Base-by-base conservation (phyloP, 2,329 filamentous ascomycete species). In the Geosmithia putterillii region DNA sequence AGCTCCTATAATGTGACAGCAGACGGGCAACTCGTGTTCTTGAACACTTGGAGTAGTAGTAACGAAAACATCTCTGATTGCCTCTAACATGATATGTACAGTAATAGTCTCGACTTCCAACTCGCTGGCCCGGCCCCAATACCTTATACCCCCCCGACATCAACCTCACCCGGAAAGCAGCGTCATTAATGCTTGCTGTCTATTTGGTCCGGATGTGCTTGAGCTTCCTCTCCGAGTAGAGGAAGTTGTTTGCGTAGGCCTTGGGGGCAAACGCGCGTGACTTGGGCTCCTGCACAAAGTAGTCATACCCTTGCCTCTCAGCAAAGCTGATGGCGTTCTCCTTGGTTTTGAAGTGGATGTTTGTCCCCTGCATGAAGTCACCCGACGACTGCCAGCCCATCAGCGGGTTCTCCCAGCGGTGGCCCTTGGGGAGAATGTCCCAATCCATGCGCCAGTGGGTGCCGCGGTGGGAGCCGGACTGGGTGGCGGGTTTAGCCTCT, bases 311-410 rank as follows among this genome's bases (percentile, higher is more conserved):
- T 65, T 98, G 92, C 76, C 96, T 98, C 70, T 96, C 85, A 20
- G 94, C 92, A 59, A 98, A 98, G 46, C 74, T 70, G 56, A 98
- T 90, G 51, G 92, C 92, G 54, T 95, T 90, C 61, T 96, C 88
- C 73, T 95, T 96, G 55, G 72, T 75, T 64, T 85, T 85, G 75
- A 98, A 98, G 64, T 82, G 82, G 55, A 98, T 66, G 60, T 88
- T 78, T 41, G 88, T 94, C 57, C 88, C 90, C 64, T 98, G 89
- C 87, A 98, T 92, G 59, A 79, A 79, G 64, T 98, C 92, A 44
- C 76, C 90, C 17, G 88, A 94, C 20, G 90, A 96, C 62, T 95
- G 89, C 94, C 94, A 98, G 47, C 92, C 92, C 79, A 98, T 98
- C 61, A 98, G 67, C 40, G 84, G 86, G 67, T 98, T 98, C 71